These are phyloP conservation scores for Inga oerstediana DNA, from an alignment of 306 rosid genomes.

Conservation along the genomic window DNA sequence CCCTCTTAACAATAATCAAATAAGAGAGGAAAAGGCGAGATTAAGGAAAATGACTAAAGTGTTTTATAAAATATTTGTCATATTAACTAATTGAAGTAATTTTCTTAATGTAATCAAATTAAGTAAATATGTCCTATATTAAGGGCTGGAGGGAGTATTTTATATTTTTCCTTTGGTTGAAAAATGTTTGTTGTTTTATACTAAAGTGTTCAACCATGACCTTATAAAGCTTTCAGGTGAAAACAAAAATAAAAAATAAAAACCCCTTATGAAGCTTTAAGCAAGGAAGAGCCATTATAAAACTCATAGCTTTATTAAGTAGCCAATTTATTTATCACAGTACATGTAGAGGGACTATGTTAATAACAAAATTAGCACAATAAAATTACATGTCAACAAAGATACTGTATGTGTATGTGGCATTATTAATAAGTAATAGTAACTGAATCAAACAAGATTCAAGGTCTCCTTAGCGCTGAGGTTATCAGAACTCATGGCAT, in stretches of 20 bases:
- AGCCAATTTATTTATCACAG: background rate
- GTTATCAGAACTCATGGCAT: background rate
- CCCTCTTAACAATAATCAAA: no score
- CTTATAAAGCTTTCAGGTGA: background rate
- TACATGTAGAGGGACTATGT: background rate
- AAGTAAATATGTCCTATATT: no score
- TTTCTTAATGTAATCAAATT: no score
- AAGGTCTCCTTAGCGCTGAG: background rate
- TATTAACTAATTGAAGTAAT: no score
- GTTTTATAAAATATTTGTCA: no score
- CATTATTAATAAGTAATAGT: background rate
- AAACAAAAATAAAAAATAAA: no score
- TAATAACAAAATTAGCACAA: background rate
- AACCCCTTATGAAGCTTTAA: no score
- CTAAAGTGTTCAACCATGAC: background rate
- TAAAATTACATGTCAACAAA: background rate
- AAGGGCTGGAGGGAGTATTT: no score
- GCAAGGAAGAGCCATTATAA: no score
- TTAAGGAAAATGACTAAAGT: no score
- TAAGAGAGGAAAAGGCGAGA: no score
- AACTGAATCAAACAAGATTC: constrained; percentile 10
- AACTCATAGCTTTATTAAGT: background rate
- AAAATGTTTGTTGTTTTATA: background rate
- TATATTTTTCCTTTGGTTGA: no score
- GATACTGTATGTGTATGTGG: background rate